Conservation (phyloP, 257 asterid genomes). For the Plantago elongata region DNA sequence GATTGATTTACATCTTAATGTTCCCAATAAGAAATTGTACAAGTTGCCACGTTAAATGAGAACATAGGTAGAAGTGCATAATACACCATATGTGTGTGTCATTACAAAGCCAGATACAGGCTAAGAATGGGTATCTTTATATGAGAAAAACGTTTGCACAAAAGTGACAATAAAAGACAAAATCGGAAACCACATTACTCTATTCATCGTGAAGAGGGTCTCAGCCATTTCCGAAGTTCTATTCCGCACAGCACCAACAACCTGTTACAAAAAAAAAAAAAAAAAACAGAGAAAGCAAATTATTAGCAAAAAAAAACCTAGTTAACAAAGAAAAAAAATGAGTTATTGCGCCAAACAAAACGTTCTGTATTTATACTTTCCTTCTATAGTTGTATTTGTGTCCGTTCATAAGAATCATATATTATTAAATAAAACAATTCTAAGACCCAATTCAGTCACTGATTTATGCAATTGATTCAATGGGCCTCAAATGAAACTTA, state of each 20-base stretch:
- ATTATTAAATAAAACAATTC: constrained; percentile 12
- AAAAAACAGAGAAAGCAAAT: constrained; percentile 17
- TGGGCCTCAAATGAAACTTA: constrained; percentile 2
- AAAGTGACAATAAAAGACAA: constrained; percentile 1
- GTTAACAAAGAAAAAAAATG: constrained; percentile 12
- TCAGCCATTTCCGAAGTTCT: constrained; percentile 83
- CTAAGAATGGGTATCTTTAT: not conserved
- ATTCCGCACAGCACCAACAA: constrained; percentile 56
- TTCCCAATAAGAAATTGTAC: too few species aligned
- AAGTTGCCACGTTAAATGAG: not conserved
- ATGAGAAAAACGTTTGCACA: not conserved
- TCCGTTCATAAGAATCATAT: constrained; percentile 6
- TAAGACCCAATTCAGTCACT: constrained; percentile 19
- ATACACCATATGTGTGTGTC: constrained; percentile 7
- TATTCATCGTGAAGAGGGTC: constrained; percentile 64
- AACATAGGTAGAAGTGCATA: not conserved
- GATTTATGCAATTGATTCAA: constrained; percentile 18
- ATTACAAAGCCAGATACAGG: constrained; percentile 2
- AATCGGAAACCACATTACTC: constrained; percentile 29
- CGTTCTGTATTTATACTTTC: constrained; percentile 4
- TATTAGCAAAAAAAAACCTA: constrained; percentile 19
- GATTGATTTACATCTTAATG: too few species aligned
- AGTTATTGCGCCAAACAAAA: constrained; percentile 13
- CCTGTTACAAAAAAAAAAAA: constrained; percentile 38
- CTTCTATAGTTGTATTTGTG: constrained; percentile 9